These are phyloP conservation scores for Hygrocybe coccinea DNA, from an alignment of 768 basidiomycete species.

Conservation along the genomic window DNA sequence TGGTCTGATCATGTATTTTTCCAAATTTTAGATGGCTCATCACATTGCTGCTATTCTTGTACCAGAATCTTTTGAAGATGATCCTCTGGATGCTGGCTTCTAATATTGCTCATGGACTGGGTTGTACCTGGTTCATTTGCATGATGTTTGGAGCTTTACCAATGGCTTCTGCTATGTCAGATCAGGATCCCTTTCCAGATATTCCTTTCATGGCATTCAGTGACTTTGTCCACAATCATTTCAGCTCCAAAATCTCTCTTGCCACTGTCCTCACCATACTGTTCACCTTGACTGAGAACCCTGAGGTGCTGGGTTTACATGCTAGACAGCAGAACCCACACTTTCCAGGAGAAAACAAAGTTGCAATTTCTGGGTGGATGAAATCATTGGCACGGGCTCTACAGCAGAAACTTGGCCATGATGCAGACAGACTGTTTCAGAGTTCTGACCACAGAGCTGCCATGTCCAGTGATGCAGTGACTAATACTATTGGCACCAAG, in stretches of 20 bases:
- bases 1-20: too few relatives aligned
- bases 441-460: not conserved
- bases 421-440: not conserved
- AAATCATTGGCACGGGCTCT: not conserved
- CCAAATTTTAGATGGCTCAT: too few relatives aligned
- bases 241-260: not conserved
- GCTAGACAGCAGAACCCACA: not conserved
- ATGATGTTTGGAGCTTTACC: too few relatives aligned
- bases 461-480: not conserved
- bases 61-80: too few relatives aligned
- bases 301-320: conserved; percentile 4
- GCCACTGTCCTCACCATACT: conserved; percentile 1
- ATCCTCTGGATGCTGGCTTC: too few relatives aligned
- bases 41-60: too few relatives aligned
- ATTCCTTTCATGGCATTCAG: conserved; percentile 1
- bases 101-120: too few relatives aligned
- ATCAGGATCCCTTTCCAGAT: not conserved
- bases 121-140: too few relatives aligned
- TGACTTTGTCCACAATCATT: not conserved
- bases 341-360: not conserved
- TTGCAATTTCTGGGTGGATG: not conserved
- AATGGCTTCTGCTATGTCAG: too few relatives aligned
- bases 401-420: not conserved
- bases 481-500: not conserved
- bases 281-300: not conserved